A percentile compares a stretch with the other conserved stretches of the same genome.
These are phyloP conservation scores for Geotrichum reessii DNA, from an alignment of 1,139 yeast genomes.

Conservation along the genomic window DNA sequence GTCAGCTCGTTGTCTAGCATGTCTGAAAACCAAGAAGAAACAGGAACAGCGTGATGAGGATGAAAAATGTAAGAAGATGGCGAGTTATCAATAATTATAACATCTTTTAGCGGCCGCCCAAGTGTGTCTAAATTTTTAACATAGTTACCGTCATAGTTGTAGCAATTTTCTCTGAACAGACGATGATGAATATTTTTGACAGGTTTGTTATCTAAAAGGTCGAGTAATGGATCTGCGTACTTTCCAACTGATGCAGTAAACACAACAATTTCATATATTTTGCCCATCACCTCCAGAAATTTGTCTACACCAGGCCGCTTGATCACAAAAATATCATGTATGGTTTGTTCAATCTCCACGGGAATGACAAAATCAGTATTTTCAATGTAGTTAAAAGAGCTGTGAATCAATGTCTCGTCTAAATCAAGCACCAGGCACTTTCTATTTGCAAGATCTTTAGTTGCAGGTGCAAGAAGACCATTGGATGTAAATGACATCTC, in stretches of 20 bases:
- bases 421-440: slow-evolving; percentile 88
- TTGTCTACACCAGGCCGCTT: slow-evolving; percentile 98
- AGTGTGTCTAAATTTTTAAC: slow-evolving; percentile 89
- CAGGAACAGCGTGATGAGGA: slow-evolving; percentile 97
- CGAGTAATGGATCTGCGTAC: slow-evolving; percentile 92
- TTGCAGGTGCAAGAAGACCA: slow-evolving; percentile 57
- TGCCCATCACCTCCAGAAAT: slow-evolving; percentile 75
- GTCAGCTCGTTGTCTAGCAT: slow-evolving; percentile 91
- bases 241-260: slow-evolving; percentile 94
- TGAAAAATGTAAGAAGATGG: slow-evolving; percentile 96
- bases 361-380: slow-evolving; percentile 96
- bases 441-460: slow-evolving; percentile 45
- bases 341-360: slow-evolving; percentile 80
- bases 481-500: not conserved
- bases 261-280: slow-evolving; percentile 87
- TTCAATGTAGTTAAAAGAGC: slow-evolving; percentile 84
- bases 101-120: slow-evolving; percentile 82
- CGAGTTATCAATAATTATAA: slow-evolving; percentile 89
- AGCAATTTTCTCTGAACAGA: slow-evolving; percentile 81
- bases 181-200: slow-evolving; percentile 69
- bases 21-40: slow-evolving; percentile 97
- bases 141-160: slow-evolving; percentile 81
- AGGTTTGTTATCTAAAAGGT: slow-evolving; percentile 61
- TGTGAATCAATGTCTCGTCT: slow-evolving; percentile 95
- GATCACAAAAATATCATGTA: slow-evolving; percentile 91